Percentiles rank a stretch among this genome's conserved stretches.
These are phyloP conservation scores for Kandelia obovata DNA, from an alignment of 345 rosid species.

Conservation along the genomic window DNA sequence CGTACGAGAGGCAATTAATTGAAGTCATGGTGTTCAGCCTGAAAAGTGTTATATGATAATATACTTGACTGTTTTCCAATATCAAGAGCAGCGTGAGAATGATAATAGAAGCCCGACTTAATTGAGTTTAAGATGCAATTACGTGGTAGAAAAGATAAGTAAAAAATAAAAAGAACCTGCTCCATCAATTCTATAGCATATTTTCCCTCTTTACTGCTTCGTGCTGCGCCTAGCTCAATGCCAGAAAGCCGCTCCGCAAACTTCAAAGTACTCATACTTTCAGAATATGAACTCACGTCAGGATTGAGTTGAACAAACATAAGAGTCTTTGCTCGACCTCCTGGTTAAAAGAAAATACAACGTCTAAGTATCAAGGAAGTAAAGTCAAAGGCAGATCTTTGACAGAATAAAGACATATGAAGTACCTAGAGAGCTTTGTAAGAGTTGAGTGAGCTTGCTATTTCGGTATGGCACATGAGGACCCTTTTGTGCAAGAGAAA, in stretches of 20 bases:
- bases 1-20: too few species aligned
- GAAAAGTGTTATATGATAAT: too few species aligned
- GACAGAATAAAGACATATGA: neutral
- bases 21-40: too few species aligned
- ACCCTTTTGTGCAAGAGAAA: slow-evolving; percentile 79
- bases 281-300: slow-evolving; percentile 64
- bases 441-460: slow-evolving; percentile 96
- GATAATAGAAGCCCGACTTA: too few species aligned
- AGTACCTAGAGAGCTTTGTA: slow-evolving; percentile 78
- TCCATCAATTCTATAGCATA: slow-evolving; percentile 81
- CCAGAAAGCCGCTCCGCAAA: slow-evolving; percentile 97
- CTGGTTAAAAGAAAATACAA: slow-evolving; percentile 27
- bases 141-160: neutral
- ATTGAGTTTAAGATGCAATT: neutral
- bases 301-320: slow-evolving; percentile 99
- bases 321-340: slow-evolving; percentile 93
- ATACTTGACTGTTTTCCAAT: too few species aligned
- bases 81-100: too few species aligned
- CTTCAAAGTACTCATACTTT: slow-evolving; percentile 79
- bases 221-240: slow-evolving; percentile 91
- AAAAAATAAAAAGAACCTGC: slow-evolving; percentile 43
- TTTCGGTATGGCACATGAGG: slow-evolving; percentile 89
- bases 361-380: neutral
- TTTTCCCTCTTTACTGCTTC: slow-evolving; percentile 78
- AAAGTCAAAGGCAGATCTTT: neutral